phyloP scores from a whole-genome alignment of 306 rosid genomes.

The Cucurbita ficifolia region DNA sequence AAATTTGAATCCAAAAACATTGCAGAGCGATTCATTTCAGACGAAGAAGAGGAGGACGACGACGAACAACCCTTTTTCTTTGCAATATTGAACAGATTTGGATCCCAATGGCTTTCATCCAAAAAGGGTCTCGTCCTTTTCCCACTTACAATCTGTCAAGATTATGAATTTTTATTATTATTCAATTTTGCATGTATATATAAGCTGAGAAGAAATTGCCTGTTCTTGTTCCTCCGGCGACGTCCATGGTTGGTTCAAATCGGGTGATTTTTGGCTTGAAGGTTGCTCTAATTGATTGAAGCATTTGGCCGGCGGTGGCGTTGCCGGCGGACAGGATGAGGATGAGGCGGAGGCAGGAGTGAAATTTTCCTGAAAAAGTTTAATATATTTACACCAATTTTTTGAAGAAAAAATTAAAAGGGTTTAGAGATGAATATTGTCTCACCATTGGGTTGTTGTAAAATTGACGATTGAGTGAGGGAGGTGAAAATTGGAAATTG shows the following conservation, averaged over 20 bases:
- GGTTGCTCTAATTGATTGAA: constrained; percentile 46
- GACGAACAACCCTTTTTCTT: background rate
- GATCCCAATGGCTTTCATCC: background rate
- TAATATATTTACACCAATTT: background rate
- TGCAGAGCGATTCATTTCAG: background rate
- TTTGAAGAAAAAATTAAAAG: background rate
- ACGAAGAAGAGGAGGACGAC: background rate
- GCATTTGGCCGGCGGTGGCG: constrained; percentile 9
- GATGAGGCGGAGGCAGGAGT: constrained; percentile 14
- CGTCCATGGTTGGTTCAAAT: constrained; percentile 9
- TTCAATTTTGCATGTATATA: background rate
- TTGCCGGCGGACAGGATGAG: background rate
- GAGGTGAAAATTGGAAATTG: background rate
- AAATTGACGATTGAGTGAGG: background rate
- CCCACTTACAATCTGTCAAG: background rate
- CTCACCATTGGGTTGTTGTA: background rate
- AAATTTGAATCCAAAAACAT: background rate
- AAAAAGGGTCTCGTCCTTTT: background rate
- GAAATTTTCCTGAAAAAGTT: constrained; percentile 23
- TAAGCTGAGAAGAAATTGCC: background rate
- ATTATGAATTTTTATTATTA: background rate
- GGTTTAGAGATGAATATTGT: background rate
- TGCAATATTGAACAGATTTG: background rate
- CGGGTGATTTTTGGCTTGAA: constrained; percentile 48
- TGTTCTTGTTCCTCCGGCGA: constrained; percentile 4